Evolutionary conservation across 83 land plant species (phyloP).

Genomic region (Picea abies): DNA sequence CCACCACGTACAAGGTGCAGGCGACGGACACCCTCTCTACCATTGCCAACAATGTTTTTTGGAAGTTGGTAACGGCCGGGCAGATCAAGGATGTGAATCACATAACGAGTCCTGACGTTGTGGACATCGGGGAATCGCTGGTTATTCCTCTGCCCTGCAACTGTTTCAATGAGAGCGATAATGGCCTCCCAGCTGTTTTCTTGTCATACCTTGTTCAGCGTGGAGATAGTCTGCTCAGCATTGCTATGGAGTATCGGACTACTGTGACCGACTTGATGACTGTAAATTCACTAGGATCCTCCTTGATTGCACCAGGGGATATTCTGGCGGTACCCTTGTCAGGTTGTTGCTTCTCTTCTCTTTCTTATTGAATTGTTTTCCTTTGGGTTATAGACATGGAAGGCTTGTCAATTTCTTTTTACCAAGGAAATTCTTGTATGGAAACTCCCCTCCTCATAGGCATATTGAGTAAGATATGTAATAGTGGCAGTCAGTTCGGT

Average conservation of each 20-base stretch:
- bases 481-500: no score
- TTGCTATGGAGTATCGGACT: background rate
- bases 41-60: conserved; percentile 13
- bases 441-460: no score
- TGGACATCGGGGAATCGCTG: conserved; percentile 19
- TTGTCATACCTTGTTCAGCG: conserved; percentile 24
- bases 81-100: conserved; percentile 23
- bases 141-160: conserved; percentile 30
- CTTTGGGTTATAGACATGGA: no score
- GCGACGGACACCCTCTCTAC: conserved; percentile 19
- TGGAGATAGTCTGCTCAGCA: conserved; percentile 23
- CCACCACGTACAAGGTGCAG: conserved; percentile 20
- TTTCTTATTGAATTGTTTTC: no score
- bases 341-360: no score
- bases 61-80: conserved; percentile 23
- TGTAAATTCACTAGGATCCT: background rate
- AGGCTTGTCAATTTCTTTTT: no score
- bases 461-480: no score
- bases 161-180: conserved; percentile 22
- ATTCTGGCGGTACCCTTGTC: background rate
- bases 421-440: no score
- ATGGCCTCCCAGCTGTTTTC: conserved; percentile 17
- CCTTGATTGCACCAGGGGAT: conserved; percentile 7
- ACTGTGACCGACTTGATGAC: conserved; percentile 10
- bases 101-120: background rate